Conservation (phyloP, 331 rosid species). For the Arachis monticola region DNA sequence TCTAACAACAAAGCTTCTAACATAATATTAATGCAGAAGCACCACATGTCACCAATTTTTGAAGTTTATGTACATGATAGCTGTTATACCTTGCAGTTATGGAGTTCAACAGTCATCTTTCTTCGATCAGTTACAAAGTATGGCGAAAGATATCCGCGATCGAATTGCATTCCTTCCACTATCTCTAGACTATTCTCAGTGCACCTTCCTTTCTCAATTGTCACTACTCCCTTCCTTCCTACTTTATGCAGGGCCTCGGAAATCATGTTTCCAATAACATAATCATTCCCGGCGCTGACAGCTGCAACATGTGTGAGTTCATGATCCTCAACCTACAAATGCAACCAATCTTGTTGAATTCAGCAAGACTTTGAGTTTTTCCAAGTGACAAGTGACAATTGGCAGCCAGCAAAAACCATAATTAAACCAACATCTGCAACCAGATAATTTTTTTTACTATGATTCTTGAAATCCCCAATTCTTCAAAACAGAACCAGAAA, state of each 20-base stretch:
- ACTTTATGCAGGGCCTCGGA: slow-evolving; percentile 79
- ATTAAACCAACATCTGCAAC: slow-evolving; percentile 23
- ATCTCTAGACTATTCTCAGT: slow-evolving; percentile 70
- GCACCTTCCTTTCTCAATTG: slow-evolving; percentile 73
- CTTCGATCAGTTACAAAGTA: slow-evolving; percentile 77
- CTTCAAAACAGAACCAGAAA: not conserved
- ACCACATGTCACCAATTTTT: slow-evolving; percentile 18
- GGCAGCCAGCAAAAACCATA: slow-evolving; percentile 9
- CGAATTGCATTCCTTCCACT: slow-evolving; percentile 97
- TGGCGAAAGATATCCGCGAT: slow-evolving; percentile 85
- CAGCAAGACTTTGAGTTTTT: slow-evolving; percentile 33
- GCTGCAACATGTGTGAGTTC: slow-evolving; percentile 89
- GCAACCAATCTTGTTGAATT: slow-evolving; percentile 35
- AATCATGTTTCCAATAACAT: slow-evolving; percentile 76
- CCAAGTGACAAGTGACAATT: slow-evolving; percentile 15
- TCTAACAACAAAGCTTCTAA: too few species aligned
- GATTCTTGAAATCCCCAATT: slow-evolving; percentile 18
- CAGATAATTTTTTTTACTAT: not conserved
- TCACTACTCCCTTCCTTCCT: slow-evolving; percentile 82
- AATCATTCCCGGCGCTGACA: slow-evolving; percentile 92
- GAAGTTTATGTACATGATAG: not conserved
- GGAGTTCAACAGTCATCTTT: slow-evolving; percentile 79
- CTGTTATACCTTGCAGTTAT: slow-evolving; percentile 80
- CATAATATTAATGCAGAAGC: too few species aligned
- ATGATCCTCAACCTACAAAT: slow-evolving; percentile 75